Base-by-base conservation (phyloP, 2,329 filamentous ascomycete species). In the Aspergillaceae sp. region DNA sequence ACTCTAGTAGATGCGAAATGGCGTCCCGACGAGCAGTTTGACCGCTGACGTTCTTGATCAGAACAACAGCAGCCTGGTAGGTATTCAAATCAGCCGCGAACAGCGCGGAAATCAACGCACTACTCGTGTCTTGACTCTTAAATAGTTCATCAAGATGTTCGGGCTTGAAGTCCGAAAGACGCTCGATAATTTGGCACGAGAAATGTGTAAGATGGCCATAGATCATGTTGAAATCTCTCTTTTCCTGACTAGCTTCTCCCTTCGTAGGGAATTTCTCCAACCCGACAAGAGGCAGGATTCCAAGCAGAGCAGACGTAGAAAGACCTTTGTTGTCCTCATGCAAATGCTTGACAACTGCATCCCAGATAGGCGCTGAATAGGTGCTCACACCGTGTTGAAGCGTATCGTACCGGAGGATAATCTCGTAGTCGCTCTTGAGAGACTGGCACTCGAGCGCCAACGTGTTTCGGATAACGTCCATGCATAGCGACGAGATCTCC, bases 21-120 rank as follows among this genome's bases (percentile, higher is more conserved):
- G 80, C 80, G 52, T 83, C 79, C 50, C 75, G 69, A 46, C 80
- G 72, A 49, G 74, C 76, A 44, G 76, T 76, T 63, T 94, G 81
- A 6, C 78, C 79, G 33, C 87, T 92, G 56, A 91, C 79, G 33
- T 81, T 81, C 65, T 95, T 95, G 53, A 97, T 77, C 29, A 97
- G 72, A 54, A 89, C 85, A 5, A 90, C 78, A 1, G 86, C 83
- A 10, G 87, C 84, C 61, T 90, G 84, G 50, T 87, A 88, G 32
- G 92, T 83, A 48, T 82, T 77, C 46, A 85, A 74, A 54, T 94
- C 84, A 10, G 87, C 86, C 38, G 89, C 89, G 46, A 96, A 82
- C 5, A 96, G 79, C 11, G 87, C 77, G 4, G 84, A 83, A 40
- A 95, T 80, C 37, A 95, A 76, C 34, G 86, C 80, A 53, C 83